A percentile compares a stretch with the other conserved stretches of the same genome.
Evolutionary conservation across 2,329 filamentous ascomycete genomes (phyloP).

Genomic region (Talaromyces amestolkiae): DNA sequence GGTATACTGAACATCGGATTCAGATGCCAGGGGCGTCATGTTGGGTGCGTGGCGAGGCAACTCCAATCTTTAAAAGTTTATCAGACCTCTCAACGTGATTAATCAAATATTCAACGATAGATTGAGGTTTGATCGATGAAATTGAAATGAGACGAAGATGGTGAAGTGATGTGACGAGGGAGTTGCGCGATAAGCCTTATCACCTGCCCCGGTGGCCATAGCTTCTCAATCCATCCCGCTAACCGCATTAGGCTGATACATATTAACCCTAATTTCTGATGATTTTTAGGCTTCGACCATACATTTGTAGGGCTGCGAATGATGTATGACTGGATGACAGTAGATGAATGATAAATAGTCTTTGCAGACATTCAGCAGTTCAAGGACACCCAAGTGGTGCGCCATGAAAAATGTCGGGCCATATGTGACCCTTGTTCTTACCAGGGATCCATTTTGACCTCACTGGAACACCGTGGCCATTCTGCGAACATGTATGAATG

Average conservation of each 20-base stretch:
- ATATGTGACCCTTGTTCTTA: no score
- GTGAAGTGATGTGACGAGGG: not conserved
- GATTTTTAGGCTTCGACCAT: not conserved
- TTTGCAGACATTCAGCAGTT: no score
- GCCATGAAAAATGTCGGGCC: no score
- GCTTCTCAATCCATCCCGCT: not conserved
- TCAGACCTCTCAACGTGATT: no score
- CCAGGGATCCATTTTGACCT: no score
- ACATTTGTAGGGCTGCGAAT: no score
- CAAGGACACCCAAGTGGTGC: no score
- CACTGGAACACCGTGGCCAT: not conserved
- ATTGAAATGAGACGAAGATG: not conserved
- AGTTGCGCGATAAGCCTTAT: slow-evolving; percentile 6
- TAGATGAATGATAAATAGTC: no score
- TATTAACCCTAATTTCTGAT: not conserved
- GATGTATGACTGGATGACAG: no score
- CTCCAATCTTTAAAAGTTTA: not conserved
- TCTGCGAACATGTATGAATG: not conserved
- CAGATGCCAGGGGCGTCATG: not conserved
- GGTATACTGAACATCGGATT: slow-evolving; percentile 47
- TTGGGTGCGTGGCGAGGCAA: not conserved
- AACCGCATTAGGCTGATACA: not conserved
- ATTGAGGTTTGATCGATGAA: not conserved
- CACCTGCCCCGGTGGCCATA: not conserved
- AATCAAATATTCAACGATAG: no score